Base-by-base conservation (phyloP, 306 rosid genomes). In the Astragalus membranaceus region DNA sequence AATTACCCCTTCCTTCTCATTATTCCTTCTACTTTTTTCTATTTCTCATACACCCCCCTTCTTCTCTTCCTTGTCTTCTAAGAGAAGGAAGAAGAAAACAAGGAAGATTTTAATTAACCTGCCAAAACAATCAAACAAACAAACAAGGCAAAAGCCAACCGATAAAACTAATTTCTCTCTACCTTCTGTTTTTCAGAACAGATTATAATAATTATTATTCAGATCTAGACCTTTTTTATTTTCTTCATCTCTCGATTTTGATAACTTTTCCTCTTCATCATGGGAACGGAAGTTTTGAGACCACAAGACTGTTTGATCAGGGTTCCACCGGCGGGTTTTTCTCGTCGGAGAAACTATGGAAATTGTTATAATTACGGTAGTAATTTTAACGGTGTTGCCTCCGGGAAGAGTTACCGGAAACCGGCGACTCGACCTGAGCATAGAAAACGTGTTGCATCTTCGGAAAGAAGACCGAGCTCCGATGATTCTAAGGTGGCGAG, bases 271-370 rank as follows among this genome's bases (percentile, higher is more conserved):
- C 5, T 32, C 10, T 61, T 9, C 68, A 4, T 12, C 51, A 94
- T 94, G 99, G 99, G 88, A 16, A 94, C 97, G 1, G 96, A 88
- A 82, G 75, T 94, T 60, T 69, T 94, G 35, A 63, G 89, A 55
- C 97, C 99, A 23, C 97, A 87, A 30, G 85, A 94, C 39, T 88
- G 84, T 37, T 79, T 94, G 49, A 69, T 84, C 73, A 65, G 91
- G 41, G 67, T 8, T 23, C 81, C 91, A 0, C 61, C 82, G 59
- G 58, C 82, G 46, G 20, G 72, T 35, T 72, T 85, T 75, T 75
- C 74, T 12, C 92, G 95, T 11, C 89, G 91, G 74, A 76, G 69
- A 23, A 42, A 35, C 14, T 74, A 66, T 36, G 85, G 81, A 0
- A 67, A 58, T 51, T 55, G 12, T 12, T 35, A 49, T 37, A 35